phyloP scores from a whole-genome alignment of 495 filamentous ascomycete species.

The Podospora tetraspora region DNA sequence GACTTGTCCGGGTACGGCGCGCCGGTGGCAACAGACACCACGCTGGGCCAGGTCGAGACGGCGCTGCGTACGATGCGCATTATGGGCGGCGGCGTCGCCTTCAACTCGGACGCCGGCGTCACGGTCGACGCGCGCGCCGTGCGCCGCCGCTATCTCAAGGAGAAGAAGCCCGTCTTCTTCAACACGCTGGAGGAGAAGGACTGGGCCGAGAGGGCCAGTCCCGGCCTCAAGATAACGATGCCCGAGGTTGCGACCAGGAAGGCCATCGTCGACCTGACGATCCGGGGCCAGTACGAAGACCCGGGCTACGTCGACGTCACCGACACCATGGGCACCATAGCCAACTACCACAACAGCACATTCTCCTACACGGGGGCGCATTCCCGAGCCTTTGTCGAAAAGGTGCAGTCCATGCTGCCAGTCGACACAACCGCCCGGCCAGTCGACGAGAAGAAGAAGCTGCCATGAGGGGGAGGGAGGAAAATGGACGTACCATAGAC shows the following conservation, averaged over 20 bases:
- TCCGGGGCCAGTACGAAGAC: constrained; percentile 39
- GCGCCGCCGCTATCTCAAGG: constrained; percentile 11
- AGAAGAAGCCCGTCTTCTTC: constrained; percentile 30
- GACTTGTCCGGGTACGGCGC: constrained; percentile 29
- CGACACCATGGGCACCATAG: constrained; percentile 32
- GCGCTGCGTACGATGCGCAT: constrained; percentile 30
- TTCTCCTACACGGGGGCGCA: constrained; percentile 22
- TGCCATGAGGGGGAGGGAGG: background rate
- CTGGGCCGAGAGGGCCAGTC: constrained; percentile 28
- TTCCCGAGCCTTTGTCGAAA: constrained; percentile 21
- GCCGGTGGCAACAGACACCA: constrained; percentile 25
- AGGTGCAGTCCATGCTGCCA: constrained; percentile 25
- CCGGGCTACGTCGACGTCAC: constrained; percentile 25
- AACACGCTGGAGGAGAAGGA: constrained; percentile 30
- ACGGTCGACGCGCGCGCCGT: constrained; percentile 20
- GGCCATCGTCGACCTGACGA: constrained; percentile 33
- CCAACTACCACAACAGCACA: constrained; percentile 30
- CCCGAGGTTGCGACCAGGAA: constrained; percentile 29
- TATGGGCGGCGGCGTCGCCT: constrained; percentile 28
- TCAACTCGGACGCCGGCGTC: constrained; percentile 22
- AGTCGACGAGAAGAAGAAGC: constrained; percentile 13
- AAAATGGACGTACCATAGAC: background rate
- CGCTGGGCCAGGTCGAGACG: constrained; percentile 23
- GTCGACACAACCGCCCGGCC: constrained; percentile 8
- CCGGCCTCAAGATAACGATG: constrained; percentile 13